Evolutionary conservation across 2,329 filamentous ascomycete genomes (phyloP).

Genomic region (Dothistroma pini): DNA sequence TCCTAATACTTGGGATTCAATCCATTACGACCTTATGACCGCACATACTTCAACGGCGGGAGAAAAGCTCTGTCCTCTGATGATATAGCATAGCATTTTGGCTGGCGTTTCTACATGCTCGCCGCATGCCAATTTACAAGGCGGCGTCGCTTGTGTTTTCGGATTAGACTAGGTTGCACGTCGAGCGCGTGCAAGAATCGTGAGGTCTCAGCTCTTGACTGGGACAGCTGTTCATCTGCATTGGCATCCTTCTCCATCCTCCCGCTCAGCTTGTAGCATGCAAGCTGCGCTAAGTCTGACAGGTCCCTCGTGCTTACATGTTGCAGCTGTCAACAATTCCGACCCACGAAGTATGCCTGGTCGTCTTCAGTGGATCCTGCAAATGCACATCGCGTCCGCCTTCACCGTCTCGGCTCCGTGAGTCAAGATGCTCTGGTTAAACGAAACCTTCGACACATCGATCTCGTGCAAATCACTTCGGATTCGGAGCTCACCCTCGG

Average conservation of each 20-base stretch:
- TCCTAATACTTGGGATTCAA: not conserved
- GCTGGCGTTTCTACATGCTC: conserved; percentile 1
- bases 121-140: not conserved
- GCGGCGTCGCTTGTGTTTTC: not conserved
- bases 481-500: not conserved
- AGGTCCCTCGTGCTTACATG: not conserved
- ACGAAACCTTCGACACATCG: not conserved
- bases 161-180: conserved; percentile 1
- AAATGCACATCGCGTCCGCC: not conserved
- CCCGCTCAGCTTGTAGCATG: not conserved
- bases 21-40: conserved; percentile 1
- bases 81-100: not conserved
- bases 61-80: conserved; percentile 1
- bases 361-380: not conserved
- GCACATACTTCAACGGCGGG: conserved; percentile 2
- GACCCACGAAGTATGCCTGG: not conserved
- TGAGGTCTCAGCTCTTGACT: not conserved
- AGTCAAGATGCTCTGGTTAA: not conserved
- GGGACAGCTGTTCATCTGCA: not conserved
- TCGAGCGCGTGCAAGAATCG: not conserved
- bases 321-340: not conserved
- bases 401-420: not conserved
- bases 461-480: too few relatives aligned
- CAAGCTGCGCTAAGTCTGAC: not conserved
- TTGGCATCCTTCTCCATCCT: not conserved